Evolutionary conservation across 2,329 filamentous ascomycete species (phyloP).

Genomic region (Colletotrichum spinosum): DNA sequence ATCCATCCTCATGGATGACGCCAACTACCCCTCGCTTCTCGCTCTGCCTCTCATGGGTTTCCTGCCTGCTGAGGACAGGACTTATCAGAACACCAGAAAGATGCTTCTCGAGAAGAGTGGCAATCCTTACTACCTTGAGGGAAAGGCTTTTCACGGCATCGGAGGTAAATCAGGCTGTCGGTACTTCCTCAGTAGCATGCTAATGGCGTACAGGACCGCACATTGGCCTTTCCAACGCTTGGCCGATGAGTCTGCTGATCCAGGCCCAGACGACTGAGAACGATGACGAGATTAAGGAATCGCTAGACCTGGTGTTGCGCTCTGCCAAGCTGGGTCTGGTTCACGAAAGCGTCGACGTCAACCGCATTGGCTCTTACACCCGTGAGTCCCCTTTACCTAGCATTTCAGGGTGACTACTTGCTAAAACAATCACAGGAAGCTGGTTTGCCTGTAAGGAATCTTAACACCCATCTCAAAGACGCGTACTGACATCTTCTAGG

Average conservation of each 20-base stretch:
- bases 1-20: conserved; percentile 87
- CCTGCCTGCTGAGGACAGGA: conserved; percentile 69
- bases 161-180: conserved; percentile 70
- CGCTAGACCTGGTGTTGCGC: conserved; percentile 79
- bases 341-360: conserved; percentile 92
- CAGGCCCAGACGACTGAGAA: conserved; percentile 90
- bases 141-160: conserved; percentile 84
- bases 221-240: conserved; percentile 89
- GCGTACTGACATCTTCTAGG: conserved; percentile 50
- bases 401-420: background rate
- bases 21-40: conserved; percentile 85
- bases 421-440: conserved; percentile 62
- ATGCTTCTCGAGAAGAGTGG: conserved; percentile 78
- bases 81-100: conserved; percentile 89
- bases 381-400: conserved; percentile 57
- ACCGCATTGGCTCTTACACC: conserved; percentile 75
- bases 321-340: conserved; percentile 83
- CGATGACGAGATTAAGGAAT: conserved; percentile 82
- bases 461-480: background rate
- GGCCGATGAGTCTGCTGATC: conserved; percentile 95
- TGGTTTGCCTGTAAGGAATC: conserved; percentile 83
- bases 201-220: conserved; percentile 59
- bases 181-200: background rate
- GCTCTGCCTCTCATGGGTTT: conserved; percentile 85
- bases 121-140: conserved; percentile 90